Evolutionary conservation across 805 yeast genomes (phyloP).

Genomic region (Saccharomycopsis guyanensis): DNA sequence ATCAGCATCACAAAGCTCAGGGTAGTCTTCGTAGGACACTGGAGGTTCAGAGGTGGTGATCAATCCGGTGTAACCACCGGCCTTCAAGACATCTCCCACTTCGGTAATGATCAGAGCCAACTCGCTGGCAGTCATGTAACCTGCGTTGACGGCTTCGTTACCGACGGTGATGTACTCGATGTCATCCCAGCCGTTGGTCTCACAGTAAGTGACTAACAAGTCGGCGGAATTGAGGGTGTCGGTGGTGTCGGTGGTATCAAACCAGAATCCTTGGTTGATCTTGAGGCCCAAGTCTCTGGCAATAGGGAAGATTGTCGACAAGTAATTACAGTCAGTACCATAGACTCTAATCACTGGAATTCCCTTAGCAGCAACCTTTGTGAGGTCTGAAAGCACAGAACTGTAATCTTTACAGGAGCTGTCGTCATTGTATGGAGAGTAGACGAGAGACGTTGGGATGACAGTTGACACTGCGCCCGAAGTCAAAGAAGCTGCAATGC

Average conservation of each 20-base stretch:
- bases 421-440: slow-evolving; percentile 70
- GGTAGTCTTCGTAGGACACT: slow-evolving; percentile 53
- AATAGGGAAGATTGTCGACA: slow-evolving; percentile 57
- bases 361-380: slow-evolving; percentile 49
- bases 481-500: slow-evolving; percentile 14
- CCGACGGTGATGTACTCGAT: slow-evolving; percentile 77
- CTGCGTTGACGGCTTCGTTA: slow-evolving; percentile 73
- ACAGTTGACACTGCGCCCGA: slow-evolving; percentile 26
- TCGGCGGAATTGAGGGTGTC: slow-evolving; percentile 57
- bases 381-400: slow-evolving; percentile 52
- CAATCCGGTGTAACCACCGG: slow-evolving; percentile 70
- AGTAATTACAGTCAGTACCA: slow-evolving; percentile 78
- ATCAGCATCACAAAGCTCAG: slow-evolving; percentile 53
- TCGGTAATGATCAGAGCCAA: slow-evolving; percentile 55
- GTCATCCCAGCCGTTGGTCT: slow-evolving; percentile 60
- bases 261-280: slow-evolving; percentile 87
- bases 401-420: slow-evolving; percentile 56
- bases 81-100: slow-evolving; percentile 49
- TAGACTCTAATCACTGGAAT: slow-evolving; percentile 66
- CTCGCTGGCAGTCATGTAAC: slow-evolving; percentile 52
- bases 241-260: slow-evolving; percentile 53
- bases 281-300: slow-evolving; percentile 52
- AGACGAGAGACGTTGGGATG: slow-evolving; percentile 54
- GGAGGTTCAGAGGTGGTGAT: slow-evolving; percentile 90
- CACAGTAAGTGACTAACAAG: slow-evolving; percentile 39